phyloP scores from a whole-genome alignment of 331 rosid species.

The Pyracantha coccinea region DNA sequence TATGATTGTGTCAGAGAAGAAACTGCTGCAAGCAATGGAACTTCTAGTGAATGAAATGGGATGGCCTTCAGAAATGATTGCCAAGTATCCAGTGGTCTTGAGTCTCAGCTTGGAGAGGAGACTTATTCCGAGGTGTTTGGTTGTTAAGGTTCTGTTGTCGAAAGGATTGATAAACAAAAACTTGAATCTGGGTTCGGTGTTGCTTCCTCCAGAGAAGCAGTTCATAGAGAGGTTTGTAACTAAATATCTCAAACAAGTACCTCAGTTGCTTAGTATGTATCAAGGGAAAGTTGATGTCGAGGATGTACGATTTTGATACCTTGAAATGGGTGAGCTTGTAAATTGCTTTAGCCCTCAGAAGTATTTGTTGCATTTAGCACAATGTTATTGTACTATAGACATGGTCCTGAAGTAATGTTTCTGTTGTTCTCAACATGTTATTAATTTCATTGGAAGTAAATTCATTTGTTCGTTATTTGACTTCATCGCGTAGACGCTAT shows the following conservation, averaged over 20 bases:
- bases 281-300: slow-evolving; percentile 4
- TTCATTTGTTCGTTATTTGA: background rate
- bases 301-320: background rate
- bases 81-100: background rate
- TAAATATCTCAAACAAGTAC: slow-evolving; percentile 1
- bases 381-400: background rate
- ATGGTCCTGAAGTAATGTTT: background rate
- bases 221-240: slow-evolving; percentile 27
- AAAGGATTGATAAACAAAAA: slow-evolving; percentile 24
- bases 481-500: background rate
- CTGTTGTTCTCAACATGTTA: background rate
- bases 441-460: background rate
- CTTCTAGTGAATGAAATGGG: slow-evolving; percentile 23
- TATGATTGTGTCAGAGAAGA: slow-evolving; percentile 17
- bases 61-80: slow-evolving; percentile 5
- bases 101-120: slow-evolving; percentile 23
- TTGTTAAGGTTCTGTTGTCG: slow-evolving; percentile 12
- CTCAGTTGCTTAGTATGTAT: slow-evolving; percentile 17
- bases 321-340: background rate
- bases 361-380: background rate
- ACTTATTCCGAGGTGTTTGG: slow-evolving; percentile 22
- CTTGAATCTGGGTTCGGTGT: background rate
- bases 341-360: background rate
- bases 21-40: slow-evolving; percentile 25
- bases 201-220: background rate